A percentile compares a stretch with the other conserved stretches of the same genome.
Conservation (phyloP, 495 filamentous ascomycete species). For the Penicillium ucsense region DNA sequence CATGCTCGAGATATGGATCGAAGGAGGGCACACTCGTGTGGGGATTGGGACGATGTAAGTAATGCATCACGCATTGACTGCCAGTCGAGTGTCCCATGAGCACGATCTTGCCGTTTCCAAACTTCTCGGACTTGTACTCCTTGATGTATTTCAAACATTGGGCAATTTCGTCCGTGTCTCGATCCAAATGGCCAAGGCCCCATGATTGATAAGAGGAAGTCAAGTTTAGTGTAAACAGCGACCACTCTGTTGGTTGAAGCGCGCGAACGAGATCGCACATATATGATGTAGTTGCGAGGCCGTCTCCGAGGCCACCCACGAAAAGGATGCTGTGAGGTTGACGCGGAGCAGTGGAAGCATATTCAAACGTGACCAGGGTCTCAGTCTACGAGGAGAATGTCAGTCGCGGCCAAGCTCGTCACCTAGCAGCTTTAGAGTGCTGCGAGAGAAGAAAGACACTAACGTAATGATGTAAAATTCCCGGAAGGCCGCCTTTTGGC, state of each 20-base stretch:
- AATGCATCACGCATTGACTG: constrained; percentile 75
- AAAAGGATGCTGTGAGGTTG: constrained; percentile 64
- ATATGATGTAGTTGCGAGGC: constrained; percentile 59
- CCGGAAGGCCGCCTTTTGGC: constrained; percentile 39
- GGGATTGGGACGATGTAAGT: constrained; percentile 37
- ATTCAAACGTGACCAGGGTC: constrained; percentile 39
- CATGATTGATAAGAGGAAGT: constrained; percentile 61
- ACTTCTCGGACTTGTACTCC: constrained; percentile 26
- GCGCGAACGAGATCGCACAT: constrained; percentile 38
- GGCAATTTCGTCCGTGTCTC: constrained; percentile 68
- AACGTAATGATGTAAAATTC: constrained; percentile 49
- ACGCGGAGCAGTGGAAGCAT: constrained; percentile 16
- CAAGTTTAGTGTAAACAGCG: constrained; percentile 52
- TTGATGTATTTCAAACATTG: constrained; percentile 63
- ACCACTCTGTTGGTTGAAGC: constrained; percentile 50
- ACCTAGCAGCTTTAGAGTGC: too few species aligned
- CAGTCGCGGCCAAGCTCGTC: too few species aligned
- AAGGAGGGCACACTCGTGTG: constrained; percentile 20
- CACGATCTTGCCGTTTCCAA: constrained; percentile 49
- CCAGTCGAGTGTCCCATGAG: constrained; percentile 81
- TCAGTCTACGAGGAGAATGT: constrained; percentile 24
- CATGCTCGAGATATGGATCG: constrained; percentile 22
- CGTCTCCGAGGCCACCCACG: constrained; percentile 74
- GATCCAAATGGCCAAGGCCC: constrained; percentile 55
- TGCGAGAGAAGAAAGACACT: constrained; percentile 5